phyloP scores from a whole-genome alignment of 768 basidiomycete species.

The Panaeolus cyanescens region DNA sequence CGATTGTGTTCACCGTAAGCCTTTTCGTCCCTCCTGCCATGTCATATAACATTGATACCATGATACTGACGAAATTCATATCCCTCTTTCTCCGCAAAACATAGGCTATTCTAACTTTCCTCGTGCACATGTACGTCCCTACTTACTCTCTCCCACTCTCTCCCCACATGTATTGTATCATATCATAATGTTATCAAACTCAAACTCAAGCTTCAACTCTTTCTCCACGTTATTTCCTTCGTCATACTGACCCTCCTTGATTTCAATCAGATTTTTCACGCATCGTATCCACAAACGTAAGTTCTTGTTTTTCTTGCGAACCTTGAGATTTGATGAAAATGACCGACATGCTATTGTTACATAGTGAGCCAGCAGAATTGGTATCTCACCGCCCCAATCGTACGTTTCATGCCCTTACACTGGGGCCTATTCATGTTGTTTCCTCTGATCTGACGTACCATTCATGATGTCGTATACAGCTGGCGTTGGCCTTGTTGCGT shows the following conservation, averaged over 20 bases:
- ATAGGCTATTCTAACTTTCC: slow-evolving; percentile 32
- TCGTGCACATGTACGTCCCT: slow-evolving; percentile 26
- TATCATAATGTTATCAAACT: no score
- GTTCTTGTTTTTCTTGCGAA: slow-evolving; percentile 9
- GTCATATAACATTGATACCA: neutral
- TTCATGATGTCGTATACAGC: slow-evolving; percentile 11
- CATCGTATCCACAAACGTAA: slow-evolving; percentile 39
- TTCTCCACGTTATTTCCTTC: no score
- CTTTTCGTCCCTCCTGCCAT: neutral
- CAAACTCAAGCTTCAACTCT: no score
- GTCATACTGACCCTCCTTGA: neutral
- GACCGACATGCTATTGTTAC: neutral
- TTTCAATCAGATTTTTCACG: slow-evolving; percentile 32
- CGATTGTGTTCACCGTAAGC: slow-evolving; percentile 27
- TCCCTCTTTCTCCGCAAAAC: neutral
- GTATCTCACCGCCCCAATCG: slow-evolving; percentile 32
- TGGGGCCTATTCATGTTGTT: no score
- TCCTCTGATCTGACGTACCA: no score
- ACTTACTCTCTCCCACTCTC: neutral
- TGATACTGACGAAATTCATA: neutral
- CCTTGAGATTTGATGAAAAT: neutral
- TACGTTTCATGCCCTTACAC: no score
- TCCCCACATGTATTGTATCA: neutral
- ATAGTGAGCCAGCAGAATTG: slow-evolving; percentile 39
- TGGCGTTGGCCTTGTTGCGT: slow-evolving; percentile 26